Conservation (phyloP, 2,329 filamentous ascomycete genomes). For the Trichoderma gracile region DNA sequence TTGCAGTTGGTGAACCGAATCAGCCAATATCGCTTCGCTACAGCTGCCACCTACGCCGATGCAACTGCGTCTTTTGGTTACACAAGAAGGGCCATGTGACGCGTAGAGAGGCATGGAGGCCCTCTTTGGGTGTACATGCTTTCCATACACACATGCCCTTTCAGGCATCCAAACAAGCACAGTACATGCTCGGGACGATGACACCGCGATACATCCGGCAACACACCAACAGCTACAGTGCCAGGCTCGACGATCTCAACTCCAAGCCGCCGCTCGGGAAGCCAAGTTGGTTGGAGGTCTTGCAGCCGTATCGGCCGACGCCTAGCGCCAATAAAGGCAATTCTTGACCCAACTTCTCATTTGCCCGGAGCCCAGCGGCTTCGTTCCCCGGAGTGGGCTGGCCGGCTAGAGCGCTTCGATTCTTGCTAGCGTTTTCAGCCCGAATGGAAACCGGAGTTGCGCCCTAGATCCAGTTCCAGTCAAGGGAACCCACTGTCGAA, state of each 20-base stretch:
- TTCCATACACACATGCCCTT: not conserved
- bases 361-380: slow-evolving; percentile 18
- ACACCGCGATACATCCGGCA: not conserved
- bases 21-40: not conserved
- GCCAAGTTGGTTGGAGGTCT: not conserved
- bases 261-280: slow-evolving; percentile 1
- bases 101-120: not conserved
- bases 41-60: not conserved
- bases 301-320: slow-evolving; percentile 21
- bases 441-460: slow-evolving; percentile 3
- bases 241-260: slow-evolving; percentile 18
- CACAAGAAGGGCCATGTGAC: slow-evolving; percentile 17
- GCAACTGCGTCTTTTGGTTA: slow-evolving; percentile 4
- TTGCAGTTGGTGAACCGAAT: slow-evolving; percentile 7
- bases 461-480: slow-evolving; percentile 19
- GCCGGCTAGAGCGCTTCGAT: slow-evolving; percentile 4
- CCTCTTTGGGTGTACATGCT: not conserved
- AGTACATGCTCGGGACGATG: not conserved
- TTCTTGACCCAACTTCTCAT: slow-evolving; percentile 13
- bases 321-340: slow-evolving; percentile 21
- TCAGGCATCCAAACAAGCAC: slow-evolving; percentile 5
- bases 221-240: too few relatives aligned
- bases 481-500: slow-evolving; percentile 13
- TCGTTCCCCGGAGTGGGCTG: slow-evolving; percentile 24
- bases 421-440: slow-evolving; percentile 22